Evolutionary conservation across 495 filamentous ascomycete species (phyloP).

Genomic region (Lindgomyces ingoldianus): DNA sequence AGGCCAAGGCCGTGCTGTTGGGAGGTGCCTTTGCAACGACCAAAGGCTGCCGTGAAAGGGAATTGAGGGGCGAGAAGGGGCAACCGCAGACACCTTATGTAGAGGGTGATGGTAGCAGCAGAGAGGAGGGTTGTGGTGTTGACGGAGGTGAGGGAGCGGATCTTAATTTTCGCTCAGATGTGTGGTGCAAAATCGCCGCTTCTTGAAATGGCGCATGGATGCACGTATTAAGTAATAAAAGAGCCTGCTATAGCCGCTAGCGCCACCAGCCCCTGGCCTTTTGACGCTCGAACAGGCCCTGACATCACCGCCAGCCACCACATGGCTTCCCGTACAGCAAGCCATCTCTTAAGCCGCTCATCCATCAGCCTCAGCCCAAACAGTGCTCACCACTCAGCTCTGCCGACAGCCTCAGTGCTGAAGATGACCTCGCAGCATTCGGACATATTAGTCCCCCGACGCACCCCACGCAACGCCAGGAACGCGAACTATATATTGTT

Average conservation of each 20-base stretch:
- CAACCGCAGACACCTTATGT: not conserved
- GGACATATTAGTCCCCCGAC: not conserved
- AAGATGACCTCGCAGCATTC: not conserved
- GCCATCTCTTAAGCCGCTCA: not conserved
- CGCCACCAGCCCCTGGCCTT: not conserved
- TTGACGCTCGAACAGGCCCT: too few relatives aligned
- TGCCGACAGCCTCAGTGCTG: not conserved
- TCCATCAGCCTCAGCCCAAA: not conserved
- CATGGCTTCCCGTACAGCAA: not conserved
- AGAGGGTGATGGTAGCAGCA: not conserved
- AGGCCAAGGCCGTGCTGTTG: slow-evolving; percentile 26
- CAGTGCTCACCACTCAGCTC: not conserved
- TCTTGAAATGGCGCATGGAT: slow-evolving; percentile 29
- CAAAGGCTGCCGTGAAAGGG: slow-evolving; percentile 22
- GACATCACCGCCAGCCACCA: slow-evolving; percentile 12
- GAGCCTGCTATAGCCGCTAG: slow-evolving; percentile 3
- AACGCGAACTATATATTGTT: not conserved
- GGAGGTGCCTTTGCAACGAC: slow-evolving; percentile 32
- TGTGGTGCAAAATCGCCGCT: slow-evolving; percentile 4
- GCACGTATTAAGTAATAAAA: slow-evolving; percentile 27
- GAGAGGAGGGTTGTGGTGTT: slow-evolving; percentile 5
- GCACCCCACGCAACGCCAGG: not conserved
- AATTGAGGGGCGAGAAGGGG: not conserved
- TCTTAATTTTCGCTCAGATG: slow-evolving; percentile 13
- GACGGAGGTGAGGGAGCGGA: not conserved